Base-by-base conservation (phyloP, 2,329 filamentous ascomycete species). In the Dothideomycetes sp. region DNA sequence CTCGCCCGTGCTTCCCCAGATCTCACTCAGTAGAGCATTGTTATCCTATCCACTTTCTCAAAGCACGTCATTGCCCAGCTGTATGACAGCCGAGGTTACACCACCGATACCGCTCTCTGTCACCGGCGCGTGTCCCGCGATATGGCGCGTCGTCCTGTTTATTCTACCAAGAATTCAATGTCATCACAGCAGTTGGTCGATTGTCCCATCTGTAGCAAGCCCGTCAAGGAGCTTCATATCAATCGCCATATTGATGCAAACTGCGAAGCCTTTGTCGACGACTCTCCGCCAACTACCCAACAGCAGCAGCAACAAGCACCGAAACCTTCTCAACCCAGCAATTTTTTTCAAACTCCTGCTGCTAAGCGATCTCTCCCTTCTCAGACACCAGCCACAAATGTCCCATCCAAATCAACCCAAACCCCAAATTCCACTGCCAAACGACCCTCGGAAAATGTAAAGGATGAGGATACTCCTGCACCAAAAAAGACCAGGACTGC, bases 191-290 rank as follows among this genome's bases (percentile, higher is more conserved):
- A 28, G n/a, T 66, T 69, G 70, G 83, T 93, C 51, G 74, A 77
- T 53, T 94, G 87, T 58, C 87, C 87, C 12, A 84, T 88, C 50
- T 94, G 87, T 67, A 71, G 75, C 55, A 81, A 82, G 53, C 68
- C 71, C 42, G 84, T 91, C 53, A 80, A 76, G 49, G 65, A 80
- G 49, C 66, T 68, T 55, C 75, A 82, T 50, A 96, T 96, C 69
- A 96, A 96, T 64, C 72, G 73, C 51, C 89, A 96, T 62, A 78
- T 96, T 57, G 91, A 96, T 64, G 89, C 85, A 20, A 75, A 74
- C 49, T 96, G 89, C 65, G 62, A 74, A 45, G 70, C 68, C 24
- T 80, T 80, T 57, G 60, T 91, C 47, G 65, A 82, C 42, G 74
- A 79, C 45, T 57, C 67, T 3, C 50, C 49, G 12, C 52, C 57